Base-by-base conservation (phyloP, 2,329 filamentous ascomycete genomes). In the Xylariaceae sp. region DNA sequence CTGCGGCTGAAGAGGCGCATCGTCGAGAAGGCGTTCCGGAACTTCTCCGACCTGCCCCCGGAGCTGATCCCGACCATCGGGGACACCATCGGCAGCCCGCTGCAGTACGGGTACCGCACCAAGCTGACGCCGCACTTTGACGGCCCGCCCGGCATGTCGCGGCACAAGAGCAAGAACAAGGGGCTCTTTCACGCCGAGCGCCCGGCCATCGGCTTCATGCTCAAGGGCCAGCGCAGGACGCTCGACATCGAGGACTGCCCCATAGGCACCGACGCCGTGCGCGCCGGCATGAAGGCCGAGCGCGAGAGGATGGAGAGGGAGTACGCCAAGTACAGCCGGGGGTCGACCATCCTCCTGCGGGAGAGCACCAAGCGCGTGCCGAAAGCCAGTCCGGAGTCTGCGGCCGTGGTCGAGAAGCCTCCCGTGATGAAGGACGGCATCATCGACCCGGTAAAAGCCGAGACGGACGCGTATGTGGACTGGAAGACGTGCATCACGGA, bases 71-170 rank as follows among this genome's bases (percentile, higher is more conserved):
- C 92, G 2, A 58, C 74, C 3, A 75, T 97, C 40, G 76, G 73
- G 34, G 85, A 94, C 49, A 98, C 92, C 7, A 88, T 96, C 54
- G 85, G 85, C 33, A 94, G 87, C 29, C 92, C 92, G 2, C 64
- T 95, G 46, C 82, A 94, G 64, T 97, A 94, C 63, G 85, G 83
- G 40, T 98, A 98, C 69, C 80, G 92, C 38, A 98, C 92, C 14
- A 98, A 98, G 66, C 74, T 98, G 50, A 98, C 92, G 13, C 92
- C 92, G 18, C 92, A 98, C 64, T 98, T 97, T 59, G 85, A 94
- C 58, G 85, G 79, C 0, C 86, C 88, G 1, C 77, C 78, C 4
- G 73, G 68, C 1, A 27, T 88, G 1, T 77, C 78, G 5, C 72
- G 68, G 1, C 19, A 15, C 27, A 65, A 74, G 42, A 68, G 70